These are phyloP conservation scores for Alternaria postmessia DNA, from an alignment of 2,329 filamentous ascomycete species.

Conservation along the genomic window DNA sequence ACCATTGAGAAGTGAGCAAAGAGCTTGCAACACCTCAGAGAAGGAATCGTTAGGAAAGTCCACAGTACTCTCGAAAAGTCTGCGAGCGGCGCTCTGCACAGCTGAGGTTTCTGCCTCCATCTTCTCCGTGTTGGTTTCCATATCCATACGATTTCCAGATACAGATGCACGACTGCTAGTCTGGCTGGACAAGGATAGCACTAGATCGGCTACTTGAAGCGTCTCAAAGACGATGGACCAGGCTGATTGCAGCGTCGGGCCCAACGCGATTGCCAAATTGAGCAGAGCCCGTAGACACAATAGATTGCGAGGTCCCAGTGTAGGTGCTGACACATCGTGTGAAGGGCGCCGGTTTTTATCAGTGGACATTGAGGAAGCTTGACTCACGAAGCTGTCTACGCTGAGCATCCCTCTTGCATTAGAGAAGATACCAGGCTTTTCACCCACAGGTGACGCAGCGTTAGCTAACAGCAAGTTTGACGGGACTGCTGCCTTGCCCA, in stretches of 20 bases:
- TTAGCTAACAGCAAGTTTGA: constrained; percentile 67
- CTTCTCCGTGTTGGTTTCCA: constrained; percentile 41
- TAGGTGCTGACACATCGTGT: constrained; percentile 55
- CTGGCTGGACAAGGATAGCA: constrained; percentile 65
- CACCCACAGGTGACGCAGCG: constrained; percentile 52
- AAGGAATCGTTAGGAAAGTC: constrained; percentile 90
- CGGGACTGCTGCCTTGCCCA: constrained; percentile 92
- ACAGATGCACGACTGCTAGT: constrained; percentile 27
- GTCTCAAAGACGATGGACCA: constrained; percentile 95
- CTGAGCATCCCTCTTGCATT: constrained; percentile 77
- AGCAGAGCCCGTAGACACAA: constrained; percentile 88
- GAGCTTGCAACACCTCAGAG: constrained; percentile 75
- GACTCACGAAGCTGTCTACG: constrained; percentile 73
- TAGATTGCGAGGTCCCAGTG: constrained; percentile 86
- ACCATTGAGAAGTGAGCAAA: constrained; percentile 72
- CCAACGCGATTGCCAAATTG: constrained; percentile 94
- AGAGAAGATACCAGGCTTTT: constrained; percentile 68
- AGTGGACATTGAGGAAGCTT: constrained; percentile 58
- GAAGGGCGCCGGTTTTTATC: constrained; percentile 70
- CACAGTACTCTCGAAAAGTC: constrained; percentile 88
- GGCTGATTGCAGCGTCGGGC: constrained; percentile 81
- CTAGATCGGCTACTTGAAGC: constrained; percentile 88
- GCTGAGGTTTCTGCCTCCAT: constrained; percentile 82
- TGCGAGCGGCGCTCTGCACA: constrained; percentile 84
- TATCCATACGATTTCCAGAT: constrained; percentile 29